These are phyloP conservation scores for Trametes sp. DNA, from an alignment of 1,284 basidiomycete species.

Conservation along the genomic window DNA sequence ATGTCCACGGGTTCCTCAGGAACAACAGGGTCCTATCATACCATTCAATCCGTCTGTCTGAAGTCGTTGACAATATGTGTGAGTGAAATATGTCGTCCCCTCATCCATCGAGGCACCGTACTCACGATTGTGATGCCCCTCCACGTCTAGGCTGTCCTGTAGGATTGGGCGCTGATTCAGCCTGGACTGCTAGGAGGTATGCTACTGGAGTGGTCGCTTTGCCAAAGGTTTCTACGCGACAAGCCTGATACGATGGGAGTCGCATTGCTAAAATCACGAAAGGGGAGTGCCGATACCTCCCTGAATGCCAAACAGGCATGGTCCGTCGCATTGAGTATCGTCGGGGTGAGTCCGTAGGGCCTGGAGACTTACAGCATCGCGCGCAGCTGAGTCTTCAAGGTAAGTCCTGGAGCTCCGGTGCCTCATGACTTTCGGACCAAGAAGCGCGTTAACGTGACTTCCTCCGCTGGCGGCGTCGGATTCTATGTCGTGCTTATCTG, in stretches of 20 bases:
- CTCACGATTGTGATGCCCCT: background rate
- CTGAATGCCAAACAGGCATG: background rate
- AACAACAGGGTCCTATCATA: background rate
- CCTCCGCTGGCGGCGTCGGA: too few relatives aligned
- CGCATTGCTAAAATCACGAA: background rate
- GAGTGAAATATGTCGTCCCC: background rate
- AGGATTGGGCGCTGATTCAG: background rate
- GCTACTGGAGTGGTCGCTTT: background rate
- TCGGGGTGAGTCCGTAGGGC: background rate
- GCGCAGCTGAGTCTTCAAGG: background rate
- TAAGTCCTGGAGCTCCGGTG: background rate
- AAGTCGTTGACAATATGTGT: background rate
- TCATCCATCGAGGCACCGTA: background rate
- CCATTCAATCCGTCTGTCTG: background rate
- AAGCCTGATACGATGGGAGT: background rate
- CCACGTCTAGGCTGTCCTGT: background rate
- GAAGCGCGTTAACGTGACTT: too few relatives aligned
- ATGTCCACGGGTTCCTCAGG: background rate
- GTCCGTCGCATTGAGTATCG: background rate
- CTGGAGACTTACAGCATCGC: background rate
- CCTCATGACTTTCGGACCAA: background rate
- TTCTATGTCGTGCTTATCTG: background rate
- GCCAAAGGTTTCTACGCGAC: constrained; percentile 1
- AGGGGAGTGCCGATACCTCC: background rate
- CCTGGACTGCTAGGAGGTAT: background rate